Conservation (phyloP, 257 asterid genomes). For the Nemophila menziesii region DNA sequence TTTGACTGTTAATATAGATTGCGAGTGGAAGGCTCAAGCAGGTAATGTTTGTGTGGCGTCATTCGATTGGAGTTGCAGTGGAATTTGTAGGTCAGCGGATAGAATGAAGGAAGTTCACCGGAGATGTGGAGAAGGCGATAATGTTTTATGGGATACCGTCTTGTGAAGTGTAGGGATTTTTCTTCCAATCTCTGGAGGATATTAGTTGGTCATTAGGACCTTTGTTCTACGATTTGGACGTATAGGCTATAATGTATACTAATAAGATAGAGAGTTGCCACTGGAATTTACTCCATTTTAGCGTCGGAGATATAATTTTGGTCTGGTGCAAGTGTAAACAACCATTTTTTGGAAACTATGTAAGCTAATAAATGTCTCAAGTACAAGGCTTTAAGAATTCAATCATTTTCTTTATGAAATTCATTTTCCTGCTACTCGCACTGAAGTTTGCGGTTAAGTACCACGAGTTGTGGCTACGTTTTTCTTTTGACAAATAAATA, state of each 20-base stretch:
- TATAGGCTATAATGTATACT: conserved; percentile 21
- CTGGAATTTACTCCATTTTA: conserved; percentile 33
- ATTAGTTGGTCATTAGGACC: not conserved
- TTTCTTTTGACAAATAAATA: too few relatives aligned
- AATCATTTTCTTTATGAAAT: not conserved
- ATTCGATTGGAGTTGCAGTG: conserved; percentile 98
- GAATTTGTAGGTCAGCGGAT: conserved; percentile 80
- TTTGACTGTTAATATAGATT: conserved; percentile 45
- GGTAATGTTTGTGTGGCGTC: conserved; percentile 92
- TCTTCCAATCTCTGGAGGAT: conserved; percentile 16
- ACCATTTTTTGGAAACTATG: conserved; percentile 5
- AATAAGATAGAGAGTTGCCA: conserved; percentile 6
- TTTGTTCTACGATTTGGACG: conserved; percentile 12
- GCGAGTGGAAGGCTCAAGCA: conserved; percentile 99
- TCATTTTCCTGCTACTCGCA: too few relatives aligned
- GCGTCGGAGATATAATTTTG: conserved; percentile 14
- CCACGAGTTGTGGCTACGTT: too few relatives aligned
- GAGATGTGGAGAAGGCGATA: conserved; percentile 86
- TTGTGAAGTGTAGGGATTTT: conserved; percentile 17
- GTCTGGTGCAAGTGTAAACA: conserved; percentile 4
- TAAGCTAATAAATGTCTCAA: not conserved
- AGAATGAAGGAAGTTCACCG: conserved; percentile 88
- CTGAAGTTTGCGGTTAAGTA: too few relatives aligned
- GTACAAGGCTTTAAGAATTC: not conserved
- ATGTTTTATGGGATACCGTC: conserved; percentile 46